Conservation (phyloP, 345 rosid genomes). For the Balakata baccata region DNA sequence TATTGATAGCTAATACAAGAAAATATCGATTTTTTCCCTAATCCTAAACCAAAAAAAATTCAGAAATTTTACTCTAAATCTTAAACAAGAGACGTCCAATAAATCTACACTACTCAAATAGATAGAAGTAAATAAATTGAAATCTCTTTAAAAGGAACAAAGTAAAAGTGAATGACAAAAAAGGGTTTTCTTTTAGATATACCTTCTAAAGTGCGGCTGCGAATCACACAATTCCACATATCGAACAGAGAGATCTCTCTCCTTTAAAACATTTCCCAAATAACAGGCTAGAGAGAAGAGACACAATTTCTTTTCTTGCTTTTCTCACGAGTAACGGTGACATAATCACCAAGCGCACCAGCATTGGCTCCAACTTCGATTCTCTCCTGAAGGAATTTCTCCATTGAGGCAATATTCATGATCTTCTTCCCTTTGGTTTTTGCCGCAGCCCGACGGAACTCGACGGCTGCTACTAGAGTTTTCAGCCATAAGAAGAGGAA, state of each 20-base stretch:
- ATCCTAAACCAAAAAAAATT: not conserved
- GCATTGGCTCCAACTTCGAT: too few species aligned
- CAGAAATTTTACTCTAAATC: not conserved
- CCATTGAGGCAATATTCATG: too few species aligned
- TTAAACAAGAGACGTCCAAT: not conserved
- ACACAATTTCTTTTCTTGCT: not conserved
- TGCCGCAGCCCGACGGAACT: too few species aligned
- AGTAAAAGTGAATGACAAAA: not conserved
- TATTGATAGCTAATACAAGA: not conserved
- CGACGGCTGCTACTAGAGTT: too few species aligned
- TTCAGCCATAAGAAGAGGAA: too few species aligned
- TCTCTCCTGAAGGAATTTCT: too few species aligned
- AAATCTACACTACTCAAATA: not conserved
- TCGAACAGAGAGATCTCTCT: not conserved
- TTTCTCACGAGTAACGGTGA: too few species aligned
- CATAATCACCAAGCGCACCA: too few species aligned
- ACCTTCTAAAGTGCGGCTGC: not conserved
- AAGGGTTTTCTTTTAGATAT: not conserved
- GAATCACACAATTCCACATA: constrained; percentile 2
- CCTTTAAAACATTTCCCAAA: not conserved
- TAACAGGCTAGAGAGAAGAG: not conserved
- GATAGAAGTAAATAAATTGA: not conserved
- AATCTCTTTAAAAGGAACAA: not conserved
- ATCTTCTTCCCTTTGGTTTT: too few species aligned
- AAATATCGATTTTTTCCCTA: not conserved